Conservation (phyloP, 257 asterid genomes). For the Solanum pimpinellifolium region DNA sequence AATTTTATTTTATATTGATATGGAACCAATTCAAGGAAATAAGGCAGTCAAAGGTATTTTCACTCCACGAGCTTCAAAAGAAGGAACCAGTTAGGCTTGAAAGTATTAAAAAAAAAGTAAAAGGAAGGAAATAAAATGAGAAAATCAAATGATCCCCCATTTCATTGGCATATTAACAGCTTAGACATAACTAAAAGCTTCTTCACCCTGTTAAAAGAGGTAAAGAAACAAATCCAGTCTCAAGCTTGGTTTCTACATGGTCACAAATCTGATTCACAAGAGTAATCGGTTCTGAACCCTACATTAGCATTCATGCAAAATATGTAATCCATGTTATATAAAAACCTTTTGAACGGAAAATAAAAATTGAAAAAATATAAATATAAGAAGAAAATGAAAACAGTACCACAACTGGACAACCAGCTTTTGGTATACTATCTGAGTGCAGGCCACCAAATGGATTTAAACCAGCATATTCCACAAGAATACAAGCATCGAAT, state of each 20-base stretch:
- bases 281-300: background rate
- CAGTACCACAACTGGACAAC: slow-evolving; percentile 93
- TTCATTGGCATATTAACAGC: background rate
- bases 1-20: background rate
- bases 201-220: background rate
- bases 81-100: background rate
- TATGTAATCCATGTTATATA: background rate
- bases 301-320: background rate
- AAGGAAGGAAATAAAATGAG: background rate
- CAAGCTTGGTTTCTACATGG: background rate
- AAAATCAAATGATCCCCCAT: background rate
- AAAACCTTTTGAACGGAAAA: background rate
- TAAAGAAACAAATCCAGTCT: background rate
- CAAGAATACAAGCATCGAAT: slow-evolving; percentile 92
- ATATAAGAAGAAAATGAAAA: background rate
- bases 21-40: background rate
- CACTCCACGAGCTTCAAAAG: background rate
- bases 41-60: background rate
- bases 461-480: slow-evolving; percentile 96
- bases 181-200: background rate
- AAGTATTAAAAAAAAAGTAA: background rate
- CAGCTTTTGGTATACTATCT: slow-evolving; percentile 93
- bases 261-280: background rate
- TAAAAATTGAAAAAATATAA: background rate
- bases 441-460: slow-evolving; percentile 94